Conservation (phyloP, 805 yeast species). For the Candida vaughaniae region DNA sequence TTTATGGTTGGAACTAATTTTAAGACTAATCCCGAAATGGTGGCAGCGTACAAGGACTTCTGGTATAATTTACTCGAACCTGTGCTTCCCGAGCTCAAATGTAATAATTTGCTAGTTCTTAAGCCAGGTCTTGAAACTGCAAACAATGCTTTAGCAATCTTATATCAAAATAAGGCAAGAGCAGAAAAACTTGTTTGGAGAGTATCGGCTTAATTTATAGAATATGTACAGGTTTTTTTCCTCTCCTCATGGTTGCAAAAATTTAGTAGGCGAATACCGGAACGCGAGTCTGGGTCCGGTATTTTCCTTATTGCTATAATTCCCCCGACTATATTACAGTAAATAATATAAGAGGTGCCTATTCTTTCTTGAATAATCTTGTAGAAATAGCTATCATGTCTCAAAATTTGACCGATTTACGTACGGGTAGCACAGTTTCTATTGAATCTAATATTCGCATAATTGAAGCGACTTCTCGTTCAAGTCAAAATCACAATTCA, state of each 20-base stretch:
- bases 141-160: conserved; percentile 37
- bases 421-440: too few species aligned
- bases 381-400: too few species aligned
- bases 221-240: background rate
- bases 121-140: conserved; percentile 24
- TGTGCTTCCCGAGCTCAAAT: conserved; percentile 16
- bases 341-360: too few species aligned
- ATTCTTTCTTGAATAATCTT: too few species aligned
- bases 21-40: background rate
- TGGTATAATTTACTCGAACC: conserved; percentile 23
- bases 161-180: conserved; percentile 38
- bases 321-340: too few species aligned
- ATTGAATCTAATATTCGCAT: too few species aligned
- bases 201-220: background rate
- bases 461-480: background rate
- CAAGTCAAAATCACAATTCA: background rate
- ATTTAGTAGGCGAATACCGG: too few species aligned
- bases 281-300: too few species aligned
- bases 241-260: too few species aligned
- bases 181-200: conserved; percentile 46
- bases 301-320: too few species aligned
- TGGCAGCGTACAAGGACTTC: conserved; percentile 1
- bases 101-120: conserved; percentile 24
- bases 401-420: too few species aligned
- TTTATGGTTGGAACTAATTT: background rate